Base-by-base conservation (phyloP, 2,329 filamentous ascomycete species). In the Fusarium sulawesiense region DNA sequence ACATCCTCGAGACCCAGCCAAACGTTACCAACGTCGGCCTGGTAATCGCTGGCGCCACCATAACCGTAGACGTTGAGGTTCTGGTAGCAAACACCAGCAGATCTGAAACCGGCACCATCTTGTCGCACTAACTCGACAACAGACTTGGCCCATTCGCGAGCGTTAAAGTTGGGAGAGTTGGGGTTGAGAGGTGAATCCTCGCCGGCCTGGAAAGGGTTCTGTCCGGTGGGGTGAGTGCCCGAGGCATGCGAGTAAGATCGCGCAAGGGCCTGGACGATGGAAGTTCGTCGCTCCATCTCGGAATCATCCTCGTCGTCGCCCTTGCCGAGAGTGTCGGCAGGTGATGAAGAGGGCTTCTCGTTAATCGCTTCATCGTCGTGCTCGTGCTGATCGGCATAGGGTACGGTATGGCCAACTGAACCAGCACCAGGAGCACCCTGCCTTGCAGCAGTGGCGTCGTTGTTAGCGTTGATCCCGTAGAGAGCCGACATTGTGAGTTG, bases 1-100 rank as follows among this genome's bases (percentile, higher is more conserved):
- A 83, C 55, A 13, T 81, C 81, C 2, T 78, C 79, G 0, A 78
- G 73, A 50, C 87, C 85, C 4, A 91, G 78, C 82, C 86, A 88
- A 59, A 90, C 81, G 70, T 91, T 91, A 68, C 80, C 82, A 30
- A 91, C 88, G 68, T 90, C 86, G 79, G 89, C 90, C 76, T 93
- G 91, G 78, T 90, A 93, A 76, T 93, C 91, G 2, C 90, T 92
- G 1, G 87, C 83, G 42, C 85, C 86, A 46, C 90, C 90, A 72
- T 86, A 92, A 42, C 91, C 90, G 75, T 89, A 88, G 7, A 92
- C 89, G 64, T 87, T 92, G 59, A 93, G 82, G 75, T 92, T 86
- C 77, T 88, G 86, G 80, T 91, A 93, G 53, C 85, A 84, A 46
- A 93, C 83, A 48, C 91, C 91, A 1, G 88, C 85, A 16, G 86